Base-by-base conservation (phyloP, 2,329 filamentous ascomycete genomes). In the Paecilomyces formosus region DNA sequence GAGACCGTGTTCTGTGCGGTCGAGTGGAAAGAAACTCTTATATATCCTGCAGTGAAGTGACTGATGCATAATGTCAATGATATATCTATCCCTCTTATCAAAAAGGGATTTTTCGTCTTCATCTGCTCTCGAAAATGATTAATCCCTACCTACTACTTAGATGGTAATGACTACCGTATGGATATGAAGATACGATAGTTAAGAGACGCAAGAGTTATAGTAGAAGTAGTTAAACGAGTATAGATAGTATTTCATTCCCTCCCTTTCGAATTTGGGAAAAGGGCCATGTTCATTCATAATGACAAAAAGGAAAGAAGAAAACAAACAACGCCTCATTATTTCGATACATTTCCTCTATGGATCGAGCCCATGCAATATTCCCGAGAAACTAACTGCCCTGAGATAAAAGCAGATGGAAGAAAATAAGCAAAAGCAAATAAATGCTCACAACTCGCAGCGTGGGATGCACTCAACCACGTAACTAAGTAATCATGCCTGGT, bases 361-460 rank as follows among this genome's bases (percentile, higher is more conserved):
- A 26, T 26, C 24, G 24, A 45, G 9, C 39, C 39, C 39, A 45
- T 45, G 39, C 7, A 18, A 45, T 18, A 45, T 45, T 45, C n/a
- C 39, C 39, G 39, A 30, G 21, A 21, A 9, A 15, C 22, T 9
- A 9, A 15, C 22, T 9, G 24, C 21, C 21, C 51, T n/a, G 22
- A 26, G 12, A 53, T n/a, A 26, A 53, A 3, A 53, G 6, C n/a
- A 21, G 24, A 12, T 53, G 26, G 15, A 13, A 15, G 1, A 53
- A 28, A 26, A 53, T 9, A 53, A 53, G 24, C 2, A 30, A 53
- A 58, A 59, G 8, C n/a, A n/a, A n/a, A n/a, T 30, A 12, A 31
- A 31, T 31, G 33, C 62, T 59, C 62, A 45, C n/a, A 21, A 45
- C 39, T 45, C n/a, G 39, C 5, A 21, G n/a, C 18, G 39, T 45